Evolutionary conservation across 495 filamentous ascomycete species (phyloP), one percentile per base, ranked within the genome.

Genomic region (Penicillium samsonianum): DNA sequence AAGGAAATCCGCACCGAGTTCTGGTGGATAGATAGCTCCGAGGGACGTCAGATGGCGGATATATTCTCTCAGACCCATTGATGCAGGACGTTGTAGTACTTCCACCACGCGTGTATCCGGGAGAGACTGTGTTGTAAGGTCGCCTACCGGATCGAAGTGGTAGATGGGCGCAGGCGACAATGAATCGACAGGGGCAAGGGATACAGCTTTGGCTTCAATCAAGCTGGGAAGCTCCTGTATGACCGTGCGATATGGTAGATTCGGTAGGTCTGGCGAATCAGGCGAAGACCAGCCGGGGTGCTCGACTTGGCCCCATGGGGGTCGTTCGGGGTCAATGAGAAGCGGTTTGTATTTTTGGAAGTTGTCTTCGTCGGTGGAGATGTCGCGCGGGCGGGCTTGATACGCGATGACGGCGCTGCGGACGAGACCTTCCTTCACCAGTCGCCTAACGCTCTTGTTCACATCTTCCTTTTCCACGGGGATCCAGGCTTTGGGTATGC

Each of bases 221-320:
- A 98, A 78, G 64, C 96, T 88, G 2, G 93, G 90, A 14, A 98
- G 78, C 74, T 98, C 95, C 19, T 79, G 75, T 12, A 98, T 82
- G n/a, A 98, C 90, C 0, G 82, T 84, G 38, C 78, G 78, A 67
- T 93, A 97, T 44, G 92, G 85, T 10, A 97, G 72, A 61, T 92
- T 84, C 5, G 91, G 85, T 2, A 95, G 71, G 63, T 95, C 88
- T 3, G 78, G 75, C 0, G 84, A 89, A 9, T 75, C 73, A 7
- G 94, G 92, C 3, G 91, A 87, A 5, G 87, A 88, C 94, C 95
- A 98, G 46, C 93, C 95, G 0, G 88, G 84, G 62, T 98, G 94
- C 55, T 87, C 82, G 47, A 97, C 85, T 7, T 80, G 70, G 12
- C 90, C 91, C 92, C 92, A 97, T 6, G 86, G 80, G 19, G 80